These are phyloP conservation scores for Isatis tinctoria DNA, from an alignment of 345 rosid species.

Conservation along the genomic window DNA sequence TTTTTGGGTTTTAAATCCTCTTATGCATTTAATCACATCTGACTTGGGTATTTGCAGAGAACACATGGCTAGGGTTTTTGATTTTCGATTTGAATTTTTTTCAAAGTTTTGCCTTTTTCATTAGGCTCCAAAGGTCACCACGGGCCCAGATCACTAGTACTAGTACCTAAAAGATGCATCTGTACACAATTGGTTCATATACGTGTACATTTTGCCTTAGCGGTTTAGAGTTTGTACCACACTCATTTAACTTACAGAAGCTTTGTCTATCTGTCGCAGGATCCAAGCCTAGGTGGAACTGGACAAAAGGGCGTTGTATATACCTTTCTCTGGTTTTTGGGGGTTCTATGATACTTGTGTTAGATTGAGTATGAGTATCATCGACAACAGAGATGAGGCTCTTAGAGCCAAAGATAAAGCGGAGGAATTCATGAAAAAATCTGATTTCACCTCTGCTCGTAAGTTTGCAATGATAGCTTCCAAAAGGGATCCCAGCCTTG, in stretches of 20 bases:
- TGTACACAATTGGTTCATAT: not conserved
- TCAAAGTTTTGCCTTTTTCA: too few relatives aligned
- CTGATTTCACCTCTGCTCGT: slow-evolving; percentile 63
- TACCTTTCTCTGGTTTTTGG: not conserved
- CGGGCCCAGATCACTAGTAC: not conserved
- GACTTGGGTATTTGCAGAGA: not conserved
- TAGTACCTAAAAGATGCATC: not conserved
- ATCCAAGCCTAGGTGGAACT: slow-evolving; percentile 7
- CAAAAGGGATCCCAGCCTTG: slow-evolving; percentile 52
- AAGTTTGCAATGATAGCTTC: slow-evolving; percentile 62
- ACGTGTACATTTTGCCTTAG: not conserved
- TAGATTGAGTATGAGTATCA: slow-evolving; percentile 50
- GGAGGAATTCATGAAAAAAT: slow-evolving; percentile 55
- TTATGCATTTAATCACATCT: not conserved
- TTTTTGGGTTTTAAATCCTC: not conserved
- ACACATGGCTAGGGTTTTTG: slow-evolving; percentile 16
- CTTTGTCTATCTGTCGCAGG: slow-evolving; percentile 9
- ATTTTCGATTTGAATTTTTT: not conserved
- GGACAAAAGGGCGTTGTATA: not conserved
- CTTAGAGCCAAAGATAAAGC: slow-evolving; percentile 70
- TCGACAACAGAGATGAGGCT: slow-evolving; percentile 91
- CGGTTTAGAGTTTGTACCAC: not conserved
- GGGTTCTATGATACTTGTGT: slow-evolving; percentile 9
- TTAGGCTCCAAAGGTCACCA: not conserved
- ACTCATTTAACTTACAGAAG: not conserved